Evolutionary conservation across 352 stramenopile species (phyloP).

Genomic region (Pythium phragmitis): DNA sequence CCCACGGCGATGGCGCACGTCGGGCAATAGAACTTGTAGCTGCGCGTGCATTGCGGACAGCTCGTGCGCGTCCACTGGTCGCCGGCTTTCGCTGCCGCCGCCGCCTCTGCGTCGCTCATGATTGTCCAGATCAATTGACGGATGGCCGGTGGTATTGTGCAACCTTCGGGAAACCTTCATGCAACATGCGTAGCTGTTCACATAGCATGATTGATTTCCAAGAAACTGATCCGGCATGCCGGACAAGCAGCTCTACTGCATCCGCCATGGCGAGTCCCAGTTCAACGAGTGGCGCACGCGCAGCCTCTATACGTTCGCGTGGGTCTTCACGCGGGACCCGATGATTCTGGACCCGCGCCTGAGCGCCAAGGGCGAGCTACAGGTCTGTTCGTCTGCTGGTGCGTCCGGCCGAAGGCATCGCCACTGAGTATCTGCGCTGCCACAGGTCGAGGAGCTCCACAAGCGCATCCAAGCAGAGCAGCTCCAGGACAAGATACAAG

Average conservation of each 20-base stretch:
- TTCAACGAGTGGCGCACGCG: slow-evolving; percentile 86
- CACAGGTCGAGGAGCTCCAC: slow-evolving; percentile 46
- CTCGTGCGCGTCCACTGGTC: slow-evolving; percentile 49
- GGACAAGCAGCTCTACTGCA: slow-evolving; percentile 81
- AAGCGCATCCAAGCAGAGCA: slow-evolving; percentile 34
- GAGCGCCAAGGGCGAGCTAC: slow-evolving; percentile 64
- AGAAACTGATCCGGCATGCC: not conserved
- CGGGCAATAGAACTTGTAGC: slow-evolving; percentile 88
- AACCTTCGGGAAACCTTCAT: slow-evolving; percentile 32
- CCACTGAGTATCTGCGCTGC: not conserved
- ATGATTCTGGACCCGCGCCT: slow-evolving; percentile 85
- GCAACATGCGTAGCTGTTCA: not conserved
- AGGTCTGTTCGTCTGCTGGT: slow-evolving; percentile 34
- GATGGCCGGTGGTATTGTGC: slow-evolving; percentile 14
- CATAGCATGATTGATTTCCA: not conserved
- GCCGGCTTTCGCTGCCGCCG: slow-evolving; percentile 6
- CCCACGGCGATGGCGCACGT: slow-evolving; percentile 67
- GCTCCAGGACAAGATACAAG: slow-evolving; percentile 65
- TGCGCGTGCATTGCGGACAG: slow-evolving; percentile 69
- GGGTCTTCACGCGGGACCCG: slow-evolving; percentile 79
- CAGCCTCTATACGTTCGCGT: slow-evolving; percentile 83
- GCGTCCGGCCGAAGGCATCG: not conserved
- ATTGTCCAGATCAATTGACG: slow-evolving; percentile 13
- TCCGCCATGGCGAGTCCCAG: slow-evolving; percentile 86
- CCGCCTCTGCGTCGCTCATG: slow-evolving; percentile 4